Base-by-base conservation (phyloP, 805 yeast species). In the Komagataella kurtzmanii region DNA sequence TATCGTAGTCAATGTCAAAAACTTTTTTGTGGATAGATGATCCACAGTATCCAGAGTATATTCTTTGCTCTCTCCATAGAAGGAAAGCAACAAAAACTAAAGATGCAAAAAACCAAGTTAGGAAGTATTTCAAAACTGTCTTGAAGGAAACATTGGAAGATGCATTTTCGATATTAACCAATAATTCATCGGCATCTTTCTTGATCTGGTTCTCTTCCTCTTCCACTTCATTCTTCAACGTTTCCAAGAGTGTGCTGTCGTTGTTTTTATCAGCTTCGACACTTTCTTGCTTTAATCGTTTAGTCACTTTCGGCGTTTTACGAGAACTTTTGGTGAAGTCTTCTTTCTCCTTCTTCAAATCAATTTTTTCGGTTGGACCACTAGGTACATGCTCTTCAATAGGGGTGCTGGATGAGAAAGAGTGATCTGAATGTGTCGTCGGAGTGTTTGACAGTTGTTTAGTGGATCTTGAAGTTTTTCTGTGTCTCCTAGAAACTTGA, bases 11-110 rank as follows among this genome's bases (percentile, higher is more conserved):
- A 56, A 46, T 2, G 24, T 14, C 8, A 56, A 49, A 1, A 70
- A 68, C 36, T 6, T 74, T 72, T 49, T 67, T 65, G 54, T 70
- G 52, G 12, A 79, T 67, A 58, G 82, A 85, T 40, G 72, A 66
- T 0, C 89, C 89, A 69, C 96, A 88, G 63, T 79, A 88, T 0
- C 96, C 96, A 46, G 79, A 72, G 40, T 77, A 66, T 12, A 76
- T 58, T 45, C 76, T 73, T 61, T 85, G 83, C 54, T 83, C 82
- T 48, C 85, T 69, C 65, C 45, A 51, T 50, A 50, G 48, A 8
- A 18, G 40, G 7, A 44, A 40, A 6, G 18, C 49, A 3, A 44
- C 10, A 10, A 49, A 17, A 17, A 44, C 12, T 7, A 45, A 7
- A 30, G 48, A 23, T 7, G 44, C 14, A 21, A 48, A 12, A 21